Conservation (phyloP, 352 stramenopile species). For the Globisporangium alternatum region DNA sequence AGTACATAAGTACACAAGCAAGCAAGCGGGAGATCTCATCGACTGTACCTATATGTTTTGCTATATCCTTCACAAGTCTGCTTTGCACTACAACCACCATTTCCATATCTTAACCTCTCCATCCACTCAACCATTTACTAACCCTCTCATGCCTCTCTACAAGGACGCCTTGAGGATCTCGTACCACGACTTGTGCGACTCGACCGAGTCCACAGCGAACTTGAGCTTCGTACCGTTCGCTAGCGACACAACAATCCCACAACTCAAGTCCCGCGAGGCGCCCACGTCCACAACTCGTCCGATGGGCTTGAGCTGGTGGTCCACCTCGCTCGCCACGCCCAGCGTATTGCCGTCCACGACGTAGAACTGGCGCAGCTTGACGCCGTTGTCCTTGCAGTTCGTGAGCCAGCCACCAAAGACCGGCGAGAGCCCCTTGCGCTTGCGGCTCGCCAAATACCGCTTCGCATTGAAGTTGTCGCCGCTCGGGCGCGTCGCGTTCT, state of each 20-base stretch:
- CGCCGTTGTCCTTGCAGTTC: constrained; percentile 32
- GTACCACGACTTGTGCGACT: constrained; percentile 70
- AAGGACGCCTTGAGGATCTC: constrained; percentile 52
- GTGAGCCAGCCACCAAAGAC: constrained; percentile 85
- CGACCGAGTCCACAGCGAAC: constrained; percentile 67
- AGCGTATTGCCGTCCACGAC: constrained; percentile 69
- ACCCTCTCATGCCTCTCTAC: background rate
- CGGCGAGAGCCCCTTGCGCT: constrained; percentile 59
- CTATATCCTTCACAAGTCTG: background rate
- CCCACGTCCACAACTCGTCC: constrained; percentile 61
- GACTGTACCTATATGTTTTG: background rate
- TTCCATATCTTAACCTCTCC: background rate
- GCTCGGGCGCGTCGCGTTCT: constrained; percentile 38
- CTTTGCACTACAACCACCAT: background rate
- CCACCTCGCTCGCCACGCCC: constrained; percentile 75
- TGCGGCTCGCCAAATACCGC: constrained; percentile 61
- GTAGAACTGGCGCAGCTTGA: constrained; percentile 66
- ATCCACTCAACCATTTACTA: background rate
- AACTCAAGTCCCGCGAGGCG: constrained; percentile 58
- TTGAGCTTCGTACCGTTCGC: constrained; percentile 56
- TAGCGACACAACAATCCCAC: constrained; percentile 70
- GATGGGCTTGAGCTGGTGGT: constrained; percentile 69
- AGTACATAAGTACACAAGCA: background rate
- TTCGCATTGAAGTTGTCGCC: constrained; percentile 60
- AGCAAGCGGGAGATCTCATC: background rate